Conservation (phyloP, 495 filamentous ascomycete species). For the Cryomyces minteri region DNA sequence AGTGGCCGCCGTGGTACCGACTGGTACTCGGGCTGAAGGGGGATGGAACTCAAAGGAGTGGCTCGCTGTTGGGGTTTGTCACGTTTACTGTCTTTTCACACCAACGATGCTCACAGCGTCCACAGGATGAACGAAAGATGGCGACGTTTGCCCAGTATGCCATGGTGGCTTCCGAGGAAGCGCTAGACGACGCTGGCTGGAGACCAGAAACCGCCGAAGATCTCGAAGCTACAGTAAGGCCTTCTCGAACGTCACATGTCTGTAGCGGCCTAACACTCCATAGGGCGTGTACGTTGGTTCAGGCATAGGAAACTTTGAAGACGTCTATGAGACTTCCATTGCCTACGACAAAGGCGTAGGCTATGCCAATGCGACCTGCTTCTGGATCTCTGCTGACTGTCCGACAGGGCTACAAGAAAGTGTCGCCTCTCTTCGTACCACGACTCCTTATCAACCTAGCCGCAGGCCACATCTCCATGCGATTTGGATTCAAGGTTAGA, state of each 20-base stretch:
- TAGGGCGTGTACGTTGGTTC: slow-evolving; percentile 86
- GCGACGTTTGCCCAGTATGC: slow-evolving; percentile 87
- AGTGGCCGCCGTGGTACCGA: slow-evolving; percentile 68
- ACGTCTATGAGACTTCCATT: slow-evolving; percentile 67
- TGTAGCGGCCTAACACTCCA: neutral
- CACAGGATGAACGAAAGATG: slow-evolving; percentile 63
- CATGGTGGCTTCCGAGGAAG: slow-evolving; percentile 72
- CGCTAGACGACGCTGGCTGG: slow-evolving; percentile 71
- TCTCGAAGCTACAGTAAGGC: slow-evolving; percentile 43
- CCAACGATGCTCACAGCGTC: neutral
- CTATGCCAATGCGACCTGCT: neutral
- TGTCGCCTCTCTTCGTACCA: slow-evolving; percentile 83
- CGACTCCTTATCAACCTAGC: slow-evolving; percentile 85
- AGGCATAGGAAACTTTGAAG: slow-evolving; percentile 85
- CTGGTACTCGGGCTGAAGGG: slow-evolving; percentile 34
- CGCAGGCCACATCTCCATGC: slow-evolving; percentile 88
- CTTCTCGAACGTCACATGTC: neutral
- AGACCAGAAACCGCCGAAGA: slow-evolving; percentile 40
- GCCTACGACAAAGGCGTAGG: slow-evolving; percentile 52
- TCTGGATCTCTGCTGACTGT: neutral
- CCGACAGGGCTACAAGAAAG: slow-evolving; percentile 66
- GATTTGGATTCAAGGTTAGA: slow-evolving; percentile 55
- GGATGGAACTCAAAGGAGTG: slow-evolving; percentile 62
- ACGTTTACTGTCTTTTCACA: slow-evolving; percentile 1
- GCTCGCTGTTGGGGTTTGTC: slow-evolving; percentile 34